These are phyloP conservation scores for Wickerhamiella alocasiicola DNA, from an alignment of 805 yeast genomes.

Conservation along the genomic window DNA sequence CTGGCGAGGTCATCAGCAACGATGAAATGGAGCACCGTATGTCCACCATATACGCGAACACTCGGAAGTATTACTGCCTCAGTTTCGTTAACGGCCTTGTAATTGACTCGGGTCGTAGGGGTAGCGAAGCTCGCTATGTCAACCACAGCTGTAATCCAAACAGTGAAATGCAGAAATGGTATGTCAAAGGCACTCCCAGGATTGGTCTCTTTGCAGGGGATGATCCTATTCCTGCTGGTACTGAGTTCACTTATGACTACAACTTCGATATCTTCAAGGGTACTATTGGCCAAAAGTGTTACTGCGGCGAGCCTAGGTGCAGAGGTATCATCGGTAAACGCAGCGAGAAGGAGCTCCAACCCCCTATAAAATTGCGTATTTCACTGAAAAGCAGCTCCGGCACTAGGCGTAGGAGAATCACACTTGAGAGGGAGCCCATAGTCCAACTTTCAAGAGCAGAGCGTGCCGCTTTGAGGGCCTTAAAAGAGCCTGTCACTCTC, in stretches of 20 bases:
- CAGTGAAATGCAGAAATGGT: constrained; percentile 39
- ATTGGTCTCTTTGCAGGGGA: constrained; percentile 36
- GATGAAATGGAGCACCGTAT: constrained; percentile 31
- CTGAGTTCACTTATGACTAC: constrained; percentile 39
- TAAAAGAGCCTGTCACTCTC: not conserved
- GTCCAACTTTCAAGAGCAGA: not conserved
- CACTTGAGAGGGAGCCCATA: not conserved
- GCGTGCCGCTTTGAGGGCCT: not conserved
- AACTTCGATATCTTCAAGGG: constrained; percentile 36
- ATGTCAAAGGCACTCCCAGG: constrained; percentile 33
- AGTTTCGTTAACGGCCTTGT: constrained; percentile 33
- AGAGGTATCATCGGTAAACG: constrained; percentile 27
- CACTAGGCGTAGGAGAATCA: not conserved
- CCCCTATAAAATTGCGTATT: not conserved
- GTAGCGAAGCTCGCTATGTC: constrained; percentile 39
- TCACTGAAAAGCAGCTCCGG: not conserved
- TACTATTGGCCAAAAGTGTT: constrained; percentile 34
- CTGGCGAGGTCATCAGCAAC: constrained; percentile 37
- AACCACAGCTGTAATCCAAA: constrained; percentile 41
- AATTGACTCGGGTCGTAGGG: constrained; percentile 35
- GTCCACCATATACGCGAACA: constrained; percentile 26
- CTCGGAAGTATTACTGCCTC: constrained; percentile 31
- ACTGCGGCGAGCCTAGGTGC: constrained; percentile 34
- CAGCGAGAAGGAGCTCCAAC: not conserved
- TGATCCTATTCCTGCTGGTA: constrained; percentile 30